Evolutionary conservation across 192 early-diverging fungal genomes (phyloP).

Genomic region (Bifiguratus adelaidae): DNA sequence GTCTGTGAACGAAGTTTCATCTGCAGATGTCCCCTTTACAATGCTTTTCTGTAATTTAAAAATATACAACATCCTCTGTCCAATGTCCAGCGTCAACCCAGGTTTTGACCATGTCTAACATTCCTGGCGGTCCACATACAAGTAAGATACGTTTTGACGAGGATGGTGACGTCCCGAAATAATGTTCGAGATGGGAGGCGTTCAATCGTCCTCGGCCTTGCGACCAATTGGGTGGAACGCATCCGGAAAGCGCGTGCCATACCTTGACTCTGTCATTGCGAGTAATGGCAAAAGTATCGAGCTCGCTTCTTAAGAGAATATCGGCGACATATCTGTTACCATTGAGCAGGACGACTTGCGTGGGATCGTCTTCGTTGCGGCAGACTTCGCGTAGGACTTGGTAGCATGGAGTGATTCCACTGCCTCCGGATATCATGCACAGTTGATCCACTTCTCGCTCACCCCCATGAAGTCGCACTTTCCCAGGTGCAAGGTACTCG

Average conservation of each 20-base stretch:
- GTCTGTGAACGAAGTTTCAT: no score
- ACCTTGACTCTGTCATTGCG: background rate
- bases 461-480: conserved; percentile 4
- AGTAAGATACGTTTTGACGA: conserved; percentile 15
- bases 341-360: conserved; percentile 67
- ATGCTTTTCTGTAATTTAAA: no score
- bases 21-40: no score
- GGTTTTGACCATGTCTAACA: no score
- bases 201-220: background rate
- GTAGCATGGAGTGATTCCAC: conserved; percentile 75
- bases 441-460: conserved; percentile 45
- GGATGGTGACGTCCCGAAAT: background rate
- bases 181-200: background rate
- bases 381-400: conserved; percentile 66
- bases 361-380: conserved; percentile 45
- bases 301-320: conserved; percentile 57
- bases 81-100: no score
- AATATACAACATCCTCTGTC: no score
- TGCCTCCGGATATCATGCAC: conserved; percentile 80
- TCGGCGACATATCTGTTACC: conserved; percentile 69
- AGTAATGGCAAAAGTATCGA: conserved; percentile 26
- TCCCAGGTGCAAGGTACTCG: conserved; percentile 43
- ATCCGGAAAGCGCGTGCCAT: background rate
- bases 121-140: conserved; percentile 26
- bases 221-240: background rate